These are phyloP conservation scores for Aspergillus nidulans DNA, from an alignment of 495 filamentous ascomycete genomes.

Conservation along the genomic window DNA sequence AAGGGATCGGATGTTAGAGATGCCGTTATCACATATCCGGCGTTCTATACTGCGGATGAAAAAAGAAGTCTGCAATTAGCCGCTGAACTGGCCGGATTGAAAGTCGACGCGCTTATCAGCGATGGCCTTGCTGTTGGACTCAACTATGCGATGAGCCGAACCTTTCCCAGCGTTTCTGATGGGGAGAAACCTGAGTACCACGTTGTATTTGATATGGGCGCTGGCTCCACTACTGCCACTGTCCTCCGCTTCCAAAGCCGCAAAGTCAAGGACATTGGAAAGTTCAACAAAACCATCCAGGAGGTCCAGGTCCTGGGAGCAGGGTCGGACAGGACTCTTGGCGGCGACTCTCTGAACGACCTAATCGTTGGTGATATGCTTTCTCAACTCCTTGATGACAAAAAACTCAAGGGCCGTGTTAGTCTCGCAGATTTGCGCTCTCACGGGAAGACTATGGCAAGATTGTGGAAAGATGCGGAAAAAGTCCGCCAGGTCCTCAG, in stretches of 20 bases:
- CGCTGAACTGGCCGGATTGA: constrained; percentile 80
- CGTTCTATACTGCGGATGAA: constrained; percentile 86
- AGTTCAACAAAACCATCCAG: constrained; percentile 94
- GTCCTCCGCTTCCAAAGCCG: constrained; percentile 84
- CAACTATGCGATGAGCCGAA: constrained; percentile 89
- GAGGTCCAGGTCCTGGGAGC: constrained; percentile 82
- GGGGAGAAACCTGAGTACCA: constrained; percentile 89
- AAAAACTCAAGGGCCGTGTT: constrained; percentile 65
- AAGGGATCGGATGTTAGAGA: constrained; percentile 68
- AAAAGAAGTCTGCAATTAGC: constrained; percentile 75
- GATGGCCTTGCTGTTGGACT: constrained; percentile 91
- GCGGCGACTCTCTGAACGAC: constrained; percentile 84
- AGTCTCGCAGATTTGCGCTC: constrained; percentile 54
- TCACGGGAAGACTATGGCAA: constrained; percentile 80
- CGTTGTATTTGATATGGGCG: constrained; percentile 96
- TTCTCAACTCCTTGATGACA: constrained; percentile 64
- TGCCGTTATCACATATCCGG: constrained; percentile 85
- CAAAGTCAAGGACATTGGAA: constrained; percentile 85
- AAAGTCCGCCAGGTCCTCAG: constrained; percentile 84
- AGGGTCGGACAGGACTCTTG: constrained; percentile 85
- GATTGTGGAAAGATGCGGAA: constrained; percentile 89
- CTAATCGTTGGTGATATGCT: constrained; percentile 87
- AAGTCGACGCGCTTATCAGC: constrained; percentile 76
- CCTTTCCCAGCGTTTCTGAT: constrained; percentile 77
- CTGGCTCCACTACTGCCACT: constrained; percentile 94